phyloP scores from a whole-genome alignment of 805 yeast genomes.

The Myxozyma monticola region DNA sequence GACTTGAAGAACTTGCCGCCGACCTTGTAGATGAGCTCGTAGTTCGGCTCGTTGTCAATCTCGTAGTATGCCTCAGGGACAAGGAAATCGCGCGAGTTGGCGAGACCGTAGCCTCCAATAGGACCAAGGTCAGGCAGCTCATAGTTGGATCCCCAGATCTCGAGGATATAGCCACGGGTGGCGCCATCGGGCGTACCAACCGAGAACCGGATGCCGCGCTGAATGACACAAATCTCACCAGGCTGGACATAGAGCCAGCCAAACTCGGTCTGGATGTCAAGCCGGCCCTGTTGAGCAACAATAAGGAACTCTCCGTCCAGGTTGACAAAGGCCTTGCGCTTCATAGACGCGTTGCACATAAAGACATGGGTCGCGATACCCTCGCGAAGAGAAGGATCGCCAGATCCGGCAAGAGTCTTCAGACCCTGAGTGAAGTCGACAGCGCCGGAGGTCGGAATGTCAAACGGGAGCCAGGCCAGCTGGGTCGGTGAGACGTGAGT shows the following conservation, averaged over 20 bases:
- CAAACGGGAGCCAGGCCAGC: slow-evolving; percentile 34
- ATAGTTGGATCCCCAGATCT: slow-evolving; percentile 34
- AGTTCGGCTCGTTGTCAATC: slow-evolving; percentile 31
- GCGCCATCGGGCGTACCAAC: slow-evolving; percentile 30
- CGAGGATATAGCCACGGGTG: slow-evolving; percentile 34
- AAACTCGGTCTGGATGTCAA: slow-evolving; percentile 35
- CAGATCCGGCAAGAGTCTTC: slow-evolving; percentile 33
- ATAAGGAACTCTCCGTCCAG: slow-evolving; percentile 36
- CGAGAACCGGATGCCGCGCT: slow-evolving; percentile 34
- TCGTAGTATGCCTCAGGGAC: slow-evolving; percentile 35
- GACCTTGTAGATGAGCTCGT: slow-evolving; percentile 27
- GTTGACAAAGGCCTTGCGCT: slow-evolving; percentile 32
- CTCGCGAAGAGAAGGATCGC: slow-evolving; percentile 32
- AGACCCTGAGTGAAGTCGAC: slow-evolving; percentile 32
- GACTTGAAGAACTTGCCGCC: slow-evolving; percentile 22
- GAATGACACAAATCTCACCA: slow-evolving; percentile 34
- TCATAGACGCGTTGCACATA: slow-evolving; percentile 32
- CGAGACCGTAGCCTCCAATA: slow-evolving; percentile 37
- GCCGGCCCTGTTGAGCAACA: slow-evolving; percentile 34
- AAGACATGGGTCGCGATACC: slow-evolving; percentile 34
- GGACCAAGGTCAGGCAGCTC: slow-evolving; percentile 38
- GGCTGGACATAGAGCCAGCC: slow-evolving; percentile 35
- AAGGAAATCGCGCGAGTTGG: slow-evolving; percentile 36
- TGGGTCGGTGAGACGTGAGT: slow-evolving; percentile 31
- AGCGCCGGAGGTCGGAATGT: slow-evolving; percentile 18